Evolutionary conservation across 768 basidiomycete species (phyloP).

Genomic region (Inosperma sp.): DNA sequence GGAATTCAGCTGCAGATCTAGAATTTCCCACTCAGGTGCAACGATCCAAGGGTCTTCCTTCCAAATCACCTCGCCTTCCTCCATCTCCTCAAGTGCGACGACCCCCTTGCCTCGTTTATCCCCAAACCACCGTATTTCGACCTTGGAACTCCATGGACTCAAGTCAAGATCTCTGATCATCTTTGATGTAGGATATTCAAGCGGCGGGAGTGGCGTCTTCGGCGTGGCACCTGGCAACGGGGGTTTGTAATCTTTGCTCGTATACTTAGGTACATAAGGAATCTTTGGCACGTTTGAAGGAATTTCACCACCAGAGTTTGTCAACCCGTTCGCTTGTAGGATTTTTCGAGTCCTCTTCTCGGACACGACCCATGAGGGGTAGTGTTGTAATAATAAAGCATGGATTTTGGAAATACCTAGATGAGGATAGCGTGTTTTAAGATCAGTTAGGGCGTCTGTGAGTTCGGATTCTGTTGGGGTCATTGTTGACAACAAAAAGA

Average conservation of each 20-base stretch:
- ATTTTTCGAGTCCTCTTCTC: slow-evolving; percentile 79
- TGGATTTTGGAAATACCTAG: slow-evolving; percentile 74
- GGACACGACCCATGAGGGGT: slow-evolving; percentile 74
- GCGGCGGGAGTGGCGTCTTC: slow-evolving; percentile 16
- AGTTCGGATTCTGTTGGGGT: slow-evolving; percentile 65
- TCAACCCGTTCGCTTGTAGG: slow-evolving; percentile 54
- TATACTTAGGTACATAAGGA: slow-evolving; percentile 3
- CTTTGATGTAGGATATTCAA: slow-evolving; percentile 54
- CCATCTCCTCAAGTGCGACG: slow-evolving; percentile 62
- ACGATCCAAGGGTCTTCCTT: slow-evolving; percentile 78
- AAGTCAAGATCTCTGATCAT: slow-evolving; percentile 63
- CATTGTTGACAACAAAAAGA: slow-evolving; percentile 1
- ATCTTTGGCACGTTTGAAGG: slow-evolving; percentile 5
- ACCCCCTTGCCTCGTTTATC: slow-evolving; percentile 78
- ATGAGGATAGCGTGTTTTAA: slow-evolving; percentile 54
- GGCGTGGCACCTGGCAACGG: slow-evolving; percentile 10
- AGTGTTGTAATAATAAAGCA: slow-evolving; percentile 48
- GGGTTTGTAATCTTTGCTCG: slow-evolving; percentile 9
- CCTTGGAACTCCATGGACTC: slow-evolving; percentile 55
- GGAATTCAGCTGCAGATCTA: slow-evolving; percentile 56
- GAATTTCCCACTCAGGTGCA: slow-evolving; percentile 85
- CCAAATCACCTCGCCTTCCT: slow-evolving; percentile 74
- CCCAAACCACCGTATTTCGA: slow-evolving; percentile 64
- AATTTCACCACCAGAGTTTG: slow-evolving; percentile 14
- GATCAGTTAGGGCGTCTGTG: slow-evolving; percentile 44